A percentile compares a stretch with the other conserved stretches of the same genome.
phyloP scores from a whole-genome alignment of 2,329 filamentous ascomycete species.

The Fusarium zealandicum region DNA sequence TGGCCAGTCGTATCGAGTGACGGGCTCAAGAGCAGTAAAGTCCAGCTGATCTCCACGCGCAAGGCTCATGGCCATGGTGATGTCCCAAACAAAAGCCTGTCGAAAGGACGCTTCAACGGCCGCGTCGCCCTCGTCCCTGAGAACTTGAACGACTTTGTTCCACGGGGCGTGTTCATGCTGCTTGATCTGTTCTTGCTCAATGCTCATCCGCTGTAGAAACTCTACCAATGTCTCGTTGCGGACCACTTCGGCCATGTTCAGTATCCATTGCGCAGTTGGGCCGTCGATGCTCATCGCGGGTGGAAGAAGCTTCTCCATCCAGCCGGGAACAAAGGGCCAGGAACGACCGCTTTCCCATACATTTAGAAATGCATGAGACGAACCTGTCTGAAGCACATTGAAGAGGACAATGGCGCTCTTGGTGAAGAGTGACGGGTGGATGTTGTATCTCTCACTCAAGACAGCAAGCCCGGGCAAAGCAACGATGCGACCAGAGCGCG shows the following conservation, averaged over 20 bases:
- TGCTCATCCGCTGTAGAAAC: conserved; percentile 41
- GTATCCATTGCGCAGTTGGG: conserved; percentile 47
- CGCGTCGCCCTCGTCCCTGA: conserved; percentile 45
- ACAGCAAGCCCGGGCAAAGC: conserved; percentile 36
- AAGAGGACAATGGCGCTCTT: conserved; percentile 46
- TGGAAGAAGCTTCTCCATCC: conserved; percentile 46
- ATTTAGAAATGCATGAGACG: conserved; percentile 44
- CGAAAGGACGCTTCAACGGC: conserved; percentile 47
- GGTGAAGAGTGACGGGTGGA: conserved; percentile 43
- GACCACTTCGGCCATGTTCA: conserved; percentile 45
- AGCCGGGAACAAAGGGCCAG: conserved; percentile 49
- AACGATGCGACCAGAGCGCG: conserved; percentile 43
- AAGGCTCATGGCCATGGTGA: conserved; percentile 43
- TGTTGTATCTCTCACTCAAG: conserved; percentile 30
- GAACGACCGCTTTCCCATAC: conserved; percentile 47
- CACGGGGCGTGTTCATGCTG: conserved; percentile 47
- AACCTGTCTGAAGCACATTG: conserved; percentile 45
- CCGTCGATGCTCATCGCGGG: conserved; percentile 49
- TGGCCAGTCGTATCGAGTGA: conserved; percentile 48
- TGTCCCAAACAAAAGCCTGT: conserved; percentile 51
- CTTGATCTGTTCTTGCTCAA: conserved; percentile 38
- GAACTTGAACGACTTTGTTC: conserved; percentile 43
- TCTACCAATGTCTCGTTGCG: conserved; percentile 37
- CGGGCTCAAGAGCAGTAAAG: conserved; percentile 40
- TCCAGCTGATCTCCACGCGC: conserved; percentile 21